Percentiles rank a stretch among this genome's conserved stretches.
Evolutionary conservation across 257 asterid species (phyloP).

Genomic region (Jaltomata sinuosa): DNA sequence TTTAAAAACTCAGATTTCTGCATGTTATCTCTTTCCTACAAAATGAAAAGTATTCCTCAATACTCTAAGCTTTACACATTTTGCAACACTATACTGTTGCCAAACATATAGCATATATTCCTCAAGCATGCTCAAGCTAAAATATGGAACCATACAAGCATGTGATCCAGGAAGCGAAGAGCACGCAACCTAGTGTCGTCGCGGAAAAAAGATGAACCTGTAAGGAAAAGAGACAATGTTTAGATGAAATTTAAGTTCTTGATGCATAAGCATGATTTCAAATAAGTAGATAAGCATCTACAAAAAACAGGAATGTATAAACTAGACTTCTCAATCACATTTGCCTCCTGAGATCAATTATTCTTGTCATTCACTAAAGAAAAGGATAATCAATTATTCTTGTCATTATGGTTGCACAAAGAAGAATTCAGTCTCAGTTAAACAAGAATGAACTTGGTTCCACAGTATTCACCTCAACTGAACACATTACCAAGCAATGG

Average conservation of each 20-base stretch:
- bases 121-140: neutral
- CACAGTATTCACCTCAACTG: neutral
- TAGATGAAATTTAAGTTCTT: neutral
- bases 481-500: neutral
- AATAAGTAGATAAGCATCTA: neutral
- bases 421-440: neutral
- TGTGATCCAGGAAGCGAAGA: constrained; percentile 96
- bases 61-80: neutral
- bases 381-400: neutral
- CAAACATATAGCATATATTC: neutral
- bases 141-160: constrained; percentile 50
- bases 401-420: neutral
- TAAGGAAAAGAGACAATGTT: constrained; percentile 7
- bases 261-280: neutral
- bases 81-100: constrained; percentile 6
- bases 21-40: constrained; percentile 98
- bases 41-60: constrained; percentile 14
- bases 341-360: neutral
- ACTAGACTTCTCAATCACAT: neutral
- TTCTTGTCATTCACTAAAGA: neutral
- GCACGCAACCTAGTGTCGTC: constrained; percentile 98
- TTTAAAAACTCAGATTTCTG: constrained; percentile 93
- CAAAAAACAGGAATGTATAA: neutral
- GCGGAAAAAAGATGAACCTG: constrained; percentile 94
- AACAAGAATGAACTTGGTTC: neutral